phyloP scores from a whole-genome alignment of 2,329 filamentous ascomycete genomes.

The Sporothrix mexicana region DNA sequence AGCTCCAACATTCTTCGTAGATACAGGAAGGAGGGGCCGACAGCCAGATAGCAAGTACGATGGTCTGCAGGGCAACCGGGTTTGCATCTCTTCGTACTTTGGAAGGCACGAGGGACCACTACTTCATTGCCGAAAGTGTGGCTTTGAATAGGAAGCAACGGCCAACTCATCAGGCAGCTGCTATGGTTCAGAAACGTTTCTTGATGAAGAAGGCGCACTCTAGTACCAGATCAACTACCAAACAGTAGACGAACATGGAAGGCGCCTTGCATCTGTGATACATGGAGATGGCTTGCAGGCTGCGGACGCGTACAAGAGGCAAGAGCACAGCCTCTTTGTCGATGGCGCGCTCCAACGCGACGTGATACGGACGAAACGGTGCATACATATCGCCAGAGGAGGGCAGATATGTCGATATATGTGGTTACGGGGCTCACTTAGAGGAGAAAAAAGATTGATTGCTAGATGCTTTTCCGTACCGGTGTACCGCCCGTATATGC shows the following conservation, averaged over 20 bases:
- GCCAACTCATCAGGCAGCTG: not conserved
- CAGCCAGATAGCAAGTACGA: not conserved
- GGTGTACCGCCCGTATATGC: not conserved
- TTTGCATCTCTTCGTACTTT: not conserved
- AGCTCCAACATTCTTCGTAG: not conserved
- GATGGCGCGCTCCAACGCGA: conserved; percentile 13
- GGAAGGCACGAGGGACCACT: not conserved
- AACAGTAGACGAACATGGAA: not conserved
- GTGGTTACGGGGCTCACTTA: not conserved
- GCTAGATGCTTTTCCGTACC: conserved; percentile 19
- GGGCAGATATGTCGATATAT: not conserved
- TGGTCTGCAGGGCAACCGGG: not conserved
- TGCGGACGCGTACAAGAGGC: not conserved
- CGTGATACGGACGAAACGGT: not conserved
- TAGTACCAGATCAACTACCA: not conserved
- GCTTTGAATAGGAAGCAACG: not conserved
- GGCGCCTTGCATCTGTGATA: not conserved
- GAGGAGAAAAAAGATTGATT: not conserved
- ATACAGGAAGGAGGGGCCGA: not conserved
- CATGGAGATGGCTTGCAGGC: not conserved
- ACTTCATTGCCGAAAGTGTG: not conserved
- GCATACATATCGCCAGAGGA: not conserved
- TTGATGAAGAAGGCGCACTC: not conserved
- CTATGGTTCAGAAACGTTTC: not conserved
- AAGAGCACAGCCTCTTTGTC: not conserved